Conservation (phyloP, 441 rosid genomes). For the Mallotus repandus region DNA sequence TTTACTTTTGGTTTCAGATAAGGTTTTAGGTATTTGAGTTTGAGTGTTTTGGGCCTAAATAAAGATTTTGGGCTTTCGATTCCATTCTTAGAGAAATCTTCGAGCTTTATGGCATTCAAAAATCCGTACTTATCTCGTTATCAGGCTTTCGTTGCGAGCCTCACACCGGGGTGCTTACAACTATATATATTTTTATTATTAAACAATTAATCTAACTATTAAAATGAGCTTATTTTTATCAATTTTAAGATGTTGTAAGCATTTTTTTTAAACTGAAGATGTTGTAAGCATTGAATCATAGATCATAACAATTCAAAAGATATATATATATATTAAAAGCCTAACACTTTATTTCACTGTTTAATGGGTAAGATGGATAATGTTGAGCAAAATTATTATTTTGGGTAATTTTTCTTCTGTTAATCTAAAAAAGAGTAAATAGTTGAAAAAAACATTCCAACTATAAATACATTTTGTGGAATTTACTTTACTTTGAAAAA, state of each 20-base stretch:
- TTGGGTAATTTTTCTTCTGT: background rate
- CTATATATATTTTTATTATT: too few species aligned
- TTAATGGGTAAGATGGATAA: background rate
- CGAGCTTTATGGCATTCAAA: too few species aligned
- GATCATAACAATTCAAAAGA: background rate
- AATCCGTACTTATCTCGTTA: too few species aligned
- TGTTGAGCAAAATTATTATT: background rate
- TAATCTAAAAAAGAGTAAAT: background rate
- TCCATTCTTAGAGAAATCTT: too few species aligned
- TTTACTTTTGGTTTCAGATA: too few species aligned
- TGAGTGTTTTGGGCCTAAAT: too few species aligned
- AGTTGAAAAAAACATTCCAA: background rate
- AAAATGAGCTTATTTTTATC: background rate
- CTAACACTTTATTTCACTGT: conserved; percentile 1
- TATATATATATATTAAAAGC: background rate
- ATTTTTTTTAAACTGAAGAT: background rate
- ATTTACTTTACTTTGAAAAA: conserved; percentile 17
- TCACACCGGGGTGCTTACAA: too few species aligned
- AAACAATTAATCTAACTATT: too few species aligned
- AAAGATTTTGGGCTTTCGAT: too few species aligned
- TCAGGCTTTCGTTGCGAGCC: too few species aligned
- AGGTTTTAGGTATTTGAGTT: too few species aligned
- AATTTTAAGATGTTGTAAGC: background rate
- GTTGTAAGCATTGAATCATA: background rate
- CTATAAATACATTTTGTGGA: background rate